Conservation (phyloP, 345 rosid species). For the Excoecaria agallocha region DNA sequence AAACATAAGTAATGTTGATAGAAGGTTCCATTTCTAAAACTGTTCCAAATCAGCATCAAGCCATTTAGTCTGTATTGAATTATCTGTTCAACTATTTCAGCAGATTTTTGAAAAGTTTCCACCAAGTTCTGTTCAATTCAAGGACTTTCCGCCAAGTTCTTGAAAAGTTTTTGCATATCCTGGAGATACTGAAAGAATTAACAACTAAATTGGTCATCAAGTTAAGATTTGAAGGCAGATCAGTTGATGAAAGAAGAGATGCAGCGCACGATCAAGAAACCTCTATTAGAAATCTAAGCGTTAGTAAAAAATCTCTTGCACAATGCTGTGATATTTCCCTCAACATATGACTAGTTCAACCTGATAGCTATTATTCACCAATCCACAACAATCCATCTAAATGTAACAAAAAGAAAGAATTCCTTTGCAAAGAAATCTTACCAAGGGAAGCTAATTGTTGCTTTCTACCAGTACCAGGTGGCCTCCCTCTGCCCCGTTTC, state of each 20-base stretch:
- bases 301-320: not conserved
- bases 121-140: not conserved
- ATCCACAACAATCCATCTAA: not conserved
- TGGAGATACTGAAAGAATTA: not conserved
- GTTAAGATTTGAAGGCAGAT: not conserved
- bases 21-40: not conserved
- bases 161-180: slow-evolving; percentile 4
- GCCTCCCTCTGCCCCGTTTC: slow-evolving; percentile 91
- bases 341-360: not conserved
- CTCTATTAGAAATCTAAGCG: not conserved
- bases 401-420: not conserved
- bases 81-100: not conserved
- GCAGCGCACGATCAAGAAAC: not conserved
- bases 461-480: slow-evolving; percentile 83
- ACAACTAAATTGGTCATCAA: too few species aligned
- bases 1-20: not conserved
- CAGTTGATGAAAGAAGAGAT: not conserved
- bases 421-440: slow-evolving; percentile 23
- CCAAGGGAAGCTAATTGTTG: slow-evolving; percentile 67
- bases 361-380: not conserved
- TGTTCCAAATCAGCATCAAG: not conserved
- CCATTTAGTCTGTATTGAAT: not conserved
- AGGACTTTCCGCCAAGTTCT: not conserved
- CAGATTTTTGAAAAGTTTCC: too few species aligned
- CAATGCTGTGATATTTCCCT: not conserved